Percentiles rank a stretch among this genome's conserved stretches.
Conservation (phyloP, 2,329 filamentous ascomycete genomes). For the Aspergillus phoenicis region DNA sequence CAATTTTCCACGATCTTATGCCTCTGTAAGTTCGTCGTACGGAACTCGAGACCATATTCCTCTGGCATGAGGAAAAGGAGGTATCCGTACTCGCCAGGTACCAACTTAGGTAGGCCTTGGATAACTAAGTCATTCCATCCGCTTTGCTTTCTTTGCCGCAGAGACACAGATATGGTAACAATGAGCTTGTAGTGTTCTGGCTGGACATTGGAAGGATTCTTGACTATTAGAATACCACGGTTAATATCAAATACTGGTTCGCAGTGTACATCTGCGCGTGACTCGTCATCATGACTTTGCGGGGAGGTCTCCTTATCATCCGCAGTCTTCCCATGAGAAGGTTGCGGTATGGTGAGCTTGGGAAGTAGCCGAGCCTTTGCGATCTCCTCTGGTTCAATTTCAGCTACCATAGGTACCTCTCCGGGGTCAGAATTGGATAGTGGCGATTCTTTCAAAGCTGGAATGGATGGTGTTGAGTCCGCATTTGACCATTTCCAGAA, state of each 20-base stretch:
- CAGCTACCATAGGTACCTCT: no score
- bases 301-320: background rate
- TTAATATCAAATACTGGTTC: slow-evolving; percentile 21
- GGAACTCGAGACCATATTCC: slow-evolving; percentile 32
- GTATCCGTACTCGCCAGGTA: slow-evolving; percentile 27
- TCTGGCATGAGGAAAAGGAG: slow-evolving; percentile 33
- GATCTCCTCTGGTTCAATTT: background rate
- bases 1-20: slow-evolving; percentile 32
- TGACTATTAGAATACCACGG: slow-evolving; percentile 24
- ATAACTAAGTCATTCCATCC: slow-evolving; percentile 34
- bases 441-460: background rate
- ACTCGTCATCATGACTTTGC: background rate
- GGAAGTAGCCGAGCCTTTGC: background rate
- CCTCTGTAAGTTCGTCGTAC: slow-evolving; percentile 29
- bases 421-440: background rate
- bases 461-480: background rate
- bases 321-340: background rate
- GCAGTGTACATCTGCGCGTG: background rate
- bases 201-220: slow-evolving; percentile 16
- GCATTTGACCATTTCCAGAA: background rate
- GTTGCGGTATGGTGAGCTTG: background rate
- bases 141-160: slow-evolving; percentile 21
- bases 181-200: slow-evolving; percentile 25
- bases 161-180: slow-evolving; percentile 21
- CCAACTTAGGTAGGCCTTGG: slow-evolving; percentile 33